phyloP scores from a whole-genome alignment of 2,329 filamentous ascomycete species.

The Endoconidiophora polonica region DNA sequence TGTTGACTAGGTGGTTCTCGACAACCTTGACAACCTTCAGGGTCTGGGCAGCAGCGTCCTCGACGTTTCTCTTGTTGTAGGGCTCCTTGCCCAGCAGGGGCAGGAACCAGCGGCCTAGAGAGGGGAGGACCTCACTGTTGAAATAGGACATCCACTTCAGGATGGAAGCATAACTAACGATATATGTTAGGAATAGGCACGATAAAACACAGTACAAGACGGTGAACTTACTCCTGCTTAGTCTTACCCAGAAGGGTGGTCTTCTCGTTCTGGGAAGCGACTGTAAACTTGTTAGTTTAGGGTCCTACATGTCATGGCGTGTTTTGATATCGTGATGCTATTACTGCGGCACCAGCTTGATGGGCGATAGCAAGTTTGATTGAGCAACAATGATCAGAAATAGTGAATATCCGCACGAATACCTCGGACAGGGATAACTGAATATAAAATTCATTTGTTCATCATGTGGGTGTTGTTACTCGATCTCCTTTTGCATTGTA shows the following conservation, averaged over 20 bases:
- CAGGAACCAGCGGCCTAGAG: conserved; percentile 65
- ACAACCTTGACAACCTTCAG: conserved; percentile 53
- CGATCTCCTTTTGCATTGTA: background rate
- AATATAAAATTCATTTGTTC: conserved; percentile 13
- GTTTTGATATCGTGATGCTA: background rate
- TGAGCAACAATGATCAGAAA: conserved; percentile 11
- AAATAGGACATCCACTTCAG: conserved; percentile 96
- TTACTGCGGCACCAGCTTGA: background rate
- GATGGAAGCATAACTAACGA: conserved; percentile 69
- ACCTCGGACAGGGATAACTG: conserved; percentile 14
- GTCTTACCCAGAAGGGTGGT: conserved; percentile 98
- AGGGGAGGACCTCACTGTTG: conserved; percentile 69
- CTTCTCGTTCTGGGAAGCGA: conserved; percentile 99
- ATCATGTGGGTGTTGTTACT: conserved; percentile 6
- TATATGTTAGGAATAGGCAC: background rate
- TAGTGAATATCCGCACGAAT: conserved; percentile 13
- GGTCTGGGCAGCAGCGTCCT: conserved; percentile 56
- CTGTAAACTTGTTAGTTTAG: conserved; percentile 29
- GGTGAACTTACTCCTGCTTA: conserved; percentile 80
- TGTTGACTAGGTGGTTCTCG: conserved; percentile 75
- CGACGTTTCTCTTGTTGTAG: conserved; percentile 97
- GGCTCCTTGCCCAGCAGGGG: conserved; percentile 65
- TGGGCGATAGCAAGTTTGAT: background rate
- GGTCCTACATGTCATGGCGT: background rate
- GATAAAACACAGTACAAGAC: background rate